Evolutionary conservation across 768 basidiomycete genomes (phyloP), one percentile per base, ranked within the genome.

Genomic region (Lactarius psammicola): DNA sequence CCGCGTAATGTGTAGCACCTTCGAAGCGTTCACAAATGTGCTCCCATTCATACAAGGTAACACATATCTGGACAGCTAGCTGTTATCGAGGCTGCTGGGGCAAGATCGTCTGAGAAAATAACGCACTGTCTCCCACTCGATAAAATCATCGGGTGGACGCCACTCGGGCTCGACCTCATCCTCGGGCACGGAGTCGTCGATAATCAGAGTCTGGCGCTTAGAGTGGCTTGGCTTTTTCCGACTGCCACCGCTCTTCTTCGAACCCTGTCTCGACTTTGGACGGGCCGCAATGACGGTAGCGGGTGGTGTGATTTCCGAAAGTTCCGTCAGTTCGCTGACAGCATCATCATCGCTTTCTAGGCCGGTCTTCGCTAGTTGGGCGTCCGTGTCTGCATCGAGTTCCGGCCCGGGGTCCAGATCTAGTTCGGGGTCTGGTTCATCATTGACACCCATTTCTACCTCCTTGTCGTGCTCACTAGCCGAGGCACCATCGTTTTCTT

Each of bases 61-160:
- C 85, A 71, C 92, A 94, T 68, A 95, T 85, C 94, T 95, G 68
- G 26, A 55, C 33, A 34, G 13, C n/a, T 56, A 15, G 15, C 20
- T 26, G 20, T 33, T 49, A 61, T 31, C 36, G 65, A 57, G 33
- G 15, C 36, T 28, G 28, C 44, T 59, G 56, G 54, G n/a, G 17
- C 6, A 58, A 3, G 51, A 62, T 28, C 0, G 59, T 51, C 20
- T 36, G 60, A 42, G 15, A 30, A 30, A 51, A 44, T 15, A 51
- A 59, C 59, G 46, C 59, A 94, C 95, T 71, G 90, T 90, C 79
- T 96, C 92, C 95, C 95, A 98, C 75, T 96, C 94, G 46, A 92
- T 75, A 71, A 91, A 91, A 56, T 82, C 82, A 1, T 79, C 78
- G 5, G 81, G 82, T 10, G 68, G 71, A n/a, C 71, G 72, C 40